Conservation (phyloP, 352 stramenopile genomes). For the Phytophthora constricta region DNA sequence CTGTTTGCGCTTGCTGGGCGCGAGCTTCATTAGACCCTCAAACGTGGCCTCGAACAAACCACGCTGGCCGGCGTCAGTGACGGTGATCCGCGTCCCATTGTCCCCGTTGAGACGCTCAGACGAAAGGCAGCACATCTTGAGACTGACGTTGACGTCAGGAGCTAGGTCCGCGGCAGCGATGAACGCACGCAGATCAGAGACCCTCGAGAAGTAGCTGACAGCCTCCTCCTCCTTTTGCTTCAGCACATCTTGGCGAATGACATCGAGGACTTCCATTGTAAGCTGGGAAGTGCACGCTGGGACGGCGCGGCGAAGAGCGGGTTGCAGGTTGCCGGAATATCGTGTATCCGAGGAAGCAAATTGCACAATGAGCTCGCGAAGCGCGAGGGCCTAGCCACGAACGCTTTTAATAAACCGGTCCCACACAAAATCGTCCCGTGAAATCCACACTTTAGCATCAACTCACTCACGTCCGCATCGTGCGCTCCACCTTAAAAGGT, state of each 20-base stretch:
- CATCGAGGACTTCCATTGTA: constrained; percentile 8
- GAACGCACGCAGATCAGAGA: constrained; percentile 6
- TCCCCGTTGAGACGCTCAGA: constrained; percentile 5
- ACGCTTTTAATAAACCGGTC: too few relatives aligned
- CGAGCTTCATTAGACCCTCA: not conserved
- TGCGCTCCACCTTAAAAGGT: too few relatives aligned
- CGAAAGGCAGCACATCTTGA: constrained; percentile 4
- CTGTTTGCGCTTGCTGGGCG: not conserved
- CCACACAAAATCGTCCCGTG: too few relatives aligned
- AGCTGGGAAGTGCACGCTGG: too few relatives aligned
- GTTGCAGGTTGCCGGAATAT: not conserved
- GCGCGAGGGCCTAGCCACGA: too few relatives aligned
- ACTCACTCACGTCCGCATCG: too few relatives aligned
- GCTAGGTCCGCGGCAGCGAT: not conserved
- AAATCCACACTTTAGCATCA: too few relatives aligned
- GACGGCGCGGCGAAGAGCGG: not conserved
- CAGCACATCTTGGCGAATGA: constrained; percentile 3
- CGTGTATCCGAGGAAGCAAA: not conserved
- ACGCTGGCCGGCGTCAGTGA: not conserved
- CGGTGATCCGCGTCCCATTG: not conserved
- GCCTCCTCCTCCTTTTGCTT: constrained; percentile 13
- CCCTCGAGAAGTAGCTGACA: not conserved
- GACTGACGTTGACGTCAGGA: not conserved
- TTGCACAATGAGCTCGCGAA: not conserved
- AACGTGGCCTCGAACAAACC: not conserved